Percentiles rank a stretch among this genome's conserved stretches.
These are phyloP conservation scores for Apiotrichum gracile DNA, from an alignment of 1,284 basidiomycete species.

Conservation along the genomic window DNA sequence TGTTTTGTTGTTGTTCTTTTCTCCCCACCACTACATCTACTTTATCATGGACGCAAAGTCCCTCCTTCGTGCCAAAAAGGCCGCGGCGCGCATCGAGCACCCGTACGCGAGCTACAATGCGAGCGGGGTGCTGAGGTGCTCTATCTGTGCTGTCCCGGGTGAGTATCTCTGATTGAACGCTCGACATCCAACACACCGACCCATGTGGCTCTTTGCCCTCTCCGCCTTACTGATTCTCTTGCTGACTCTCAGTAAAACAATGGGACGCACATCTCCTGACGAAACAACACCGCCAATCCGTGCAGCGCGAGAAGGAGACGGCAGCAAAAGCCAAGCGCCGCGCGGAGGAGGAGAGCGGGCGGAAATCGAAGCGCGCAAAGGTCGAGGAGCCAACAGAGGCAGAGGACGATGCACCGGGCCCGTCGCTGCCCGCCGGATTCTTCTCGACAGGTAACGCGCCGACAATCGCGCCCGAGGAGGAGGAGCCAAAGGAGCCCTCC, in stretches of 20 bases:
- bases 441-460: conserved; percentile 30
- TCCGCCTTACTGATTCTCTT: background rate
- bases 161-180: conserved; percentile 12
- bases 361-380: conserved; percentile 18
- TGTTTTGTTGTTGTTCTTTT: background rate
- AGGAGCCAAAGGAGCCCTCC: background rate
- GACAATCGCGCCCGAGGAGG: background rate
- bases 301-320: conserved; percentile 36
- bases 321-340: conserved; percentile 21
- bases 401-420: background rate
- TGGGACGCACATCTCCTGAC: conserved; percentile 47
- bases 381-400: background rate
- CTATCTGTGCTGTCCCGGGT: conserved; percentile 46
- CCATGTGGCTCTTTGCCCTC: too few relatives aligned
- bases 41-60: conserved; percentile 43
- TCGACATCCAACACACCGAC: too few relatives aligned
- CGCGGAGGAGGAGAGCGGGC: conserved; percentile 2
- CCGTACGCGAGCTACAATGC: conserved; percentile 40
- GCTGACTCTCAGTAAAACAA: conserved; percentile 35
- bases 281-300: conserved; percentile 45
- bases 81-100: conserved; percentile 38
- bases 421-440: conserved; percentile 33
- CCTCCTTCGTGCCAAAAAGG: conserved; percentile 46
- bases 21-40: background rate
- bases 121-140: conserved; percentile 40